A percentile compares a stretch with the other conserved stretches of the same genome.
These are phyloP conservation scores for Chlamydomonas incerta DNA, from an alignment of 139 green algal species.

Conservation along the genomic window DNA sequence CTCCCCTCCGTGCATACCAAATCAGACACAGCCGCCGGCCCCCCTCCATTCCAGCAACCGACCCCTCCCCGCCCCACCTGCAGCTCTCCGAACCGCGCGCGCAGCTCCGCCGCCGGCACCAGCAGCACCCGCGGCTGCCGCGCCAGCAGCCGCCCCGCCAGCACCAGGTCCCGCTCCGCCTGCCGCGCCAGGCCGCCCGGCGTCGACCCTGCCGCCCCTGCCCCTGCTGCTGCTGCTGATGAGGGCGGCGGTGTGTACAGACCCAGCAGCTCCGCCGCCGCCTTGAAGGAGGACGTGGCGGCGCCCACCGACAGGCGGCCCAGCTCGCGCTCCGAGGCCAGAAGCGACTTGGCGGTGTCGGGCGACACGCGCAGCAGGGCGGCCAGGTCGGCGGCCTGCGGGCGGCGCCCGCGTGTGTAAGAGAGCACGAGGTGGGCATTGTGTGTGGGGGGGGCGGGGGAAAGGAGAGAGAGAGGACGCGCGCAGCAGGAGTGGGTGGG, in stretches of 20 bases:
- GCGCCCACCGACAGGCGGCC: background rate
- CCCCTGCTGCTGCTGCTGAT: background rate
- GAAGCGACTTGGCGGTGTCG: background rate
- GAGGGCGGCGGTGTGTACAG: background rate
- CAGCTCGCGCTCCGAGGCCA: constrained; percentile 15
- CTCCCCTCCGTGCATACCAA: too few relatives aligned
- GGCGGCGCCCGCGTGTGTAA: too few relatives aligned
- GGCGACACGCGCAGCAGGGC: background rate
- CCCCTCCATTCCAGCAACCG: background rate
- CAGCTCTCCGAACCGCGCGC: constrained; percentile 18
- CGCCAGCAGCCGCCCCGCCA: background rate
- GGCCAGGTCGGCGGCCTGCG: constrained; percentile 18
- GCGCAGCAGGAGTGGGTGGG: background rate
- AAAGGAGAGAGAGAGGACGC: background rate
- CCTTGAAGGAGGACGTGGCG: background rate
- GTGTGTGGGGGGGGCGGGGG: background rate
- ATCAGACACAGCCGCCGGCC: background rate
- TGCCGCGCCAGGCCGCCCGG: background rate
- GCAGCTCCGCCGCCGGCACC: constrained; percentile 24
- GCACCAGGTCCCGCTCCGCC: background rate
- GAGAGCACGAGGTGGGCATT: too few relatives aligned
- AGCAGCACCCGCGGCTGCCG: constrained; percentile 16
- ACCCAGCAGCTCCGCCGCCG: background rate
- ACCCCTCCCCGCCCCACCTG: background rate
- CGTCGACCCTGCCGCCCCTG: background rate